Conservation (phyloP, 2,329 filamentous ascomycete species). For the Apiospora rasikravindrae region DNA sequence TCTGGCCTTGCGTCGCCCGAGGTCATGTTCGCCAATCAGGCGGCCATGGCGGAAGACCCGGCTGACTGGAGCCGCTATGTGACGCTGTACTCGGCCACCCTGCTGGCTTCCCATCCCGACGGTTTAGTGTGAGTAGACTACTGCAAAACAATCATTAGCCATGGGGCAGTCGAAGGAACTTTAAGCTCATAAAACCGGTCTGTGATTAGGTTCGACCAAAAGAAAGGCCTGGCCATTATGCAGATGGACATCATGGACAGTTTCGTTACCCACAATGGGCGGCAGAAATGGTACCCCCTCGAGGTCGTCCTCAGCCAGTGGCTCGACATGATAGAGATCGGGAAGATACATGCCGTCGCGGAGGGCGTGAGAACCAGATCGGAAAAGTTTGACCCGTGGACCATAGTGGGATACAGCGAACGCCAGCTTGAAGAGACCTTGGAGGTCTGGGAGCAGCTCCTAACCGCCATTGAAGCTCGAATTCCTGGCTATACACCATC, state of each 20-base stretch:
- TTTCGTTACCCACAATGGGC: conserved; percentile 25
- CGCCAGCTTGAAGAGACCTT: conserved; percentile 19
- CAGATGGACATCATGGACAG: conserved; percentile 21
- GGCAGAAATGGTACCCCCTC: conserved; percentile 29
- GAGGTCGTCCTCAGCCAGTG: conserved; percentile 28
- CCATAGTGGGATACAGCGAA: conserved; percentile 25
- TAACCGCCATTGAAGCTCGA: conserved; percentile 19
- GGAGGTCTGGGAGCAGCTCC: conserved; percentile 17
- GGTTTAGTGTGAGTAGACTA: conserved; percentile 18
- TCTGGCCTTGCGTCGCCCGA: conserved; percentile 21
- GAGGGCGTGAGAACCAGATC: not conserved
- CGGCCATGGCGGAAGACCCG: not conserved
- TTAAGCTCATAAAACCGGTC: not conserved
- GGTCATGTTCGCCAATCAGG: conserved; percentile 19
- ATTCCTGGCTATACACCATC: not conserved
- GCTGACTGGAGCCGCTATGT: conserved; percentile 22
- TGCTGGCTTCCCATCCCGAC: not conserved
- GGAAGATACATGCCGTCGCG: conserved; percentile 26
- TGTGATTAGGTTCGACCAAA: conserved; percentile 26
- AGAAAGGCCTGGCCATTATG: conserved; percentile 26
- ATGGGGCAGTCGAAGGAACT: not conserved
- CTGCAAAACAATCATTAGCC: too few relatives aligned
- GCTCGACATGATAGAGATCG: conserved; percentile 25
- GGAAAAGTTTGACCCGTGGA: conserved; percentile 24
- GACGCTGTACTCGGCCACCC: conserved; percentile 21